Evolutionary conservation across 495 filamentous ascomycete species (phyloP).

Genomic region (Penicillium waksmanii): DNA sequence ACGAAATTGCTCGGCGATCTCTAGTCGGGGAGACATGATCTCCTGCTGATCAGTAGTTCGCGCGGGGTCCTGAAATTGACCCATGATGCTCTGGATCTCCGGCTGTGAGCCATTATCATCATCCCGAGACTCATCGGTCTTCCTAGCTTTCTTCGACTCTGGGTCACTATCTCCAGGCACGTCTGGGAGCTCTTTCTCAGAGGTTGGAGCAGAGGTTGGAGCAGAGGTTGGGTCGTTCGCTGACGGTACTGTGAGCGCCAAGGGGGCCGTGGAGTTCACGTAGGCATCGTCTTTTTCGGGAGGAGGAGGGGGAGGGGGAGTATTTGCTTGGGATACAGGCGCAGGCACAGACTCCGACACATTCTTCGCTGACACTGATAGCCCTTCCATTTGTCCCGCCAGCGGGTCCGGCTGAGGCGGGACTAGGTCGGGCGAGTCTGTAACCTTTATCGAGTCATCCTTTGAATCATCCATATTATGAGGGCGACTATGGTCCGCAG

Average conservation of each 20-base stretch:
- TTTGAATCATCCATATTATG: constrained; percentile 8
- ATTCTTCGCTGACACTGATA: constrained; percentile 38
- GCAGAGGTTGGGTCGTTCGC: constrained; percentile 49
- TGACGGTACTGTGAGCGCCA: constrained; percentile 58
- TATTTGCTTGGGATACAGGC: constrained; percentile 21
- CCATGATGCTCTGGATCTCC: constrained; percentile 97
- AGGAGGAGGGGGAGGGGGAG: constrained; percentile 43
- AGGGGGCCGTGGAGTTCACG: constrained; percentile 66
- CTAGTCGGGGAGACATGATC: constrained; percentile 80
- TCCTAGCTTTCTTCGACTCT: constrained; percentile 52
- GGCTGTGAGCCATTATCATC: constrained; percentile 67
- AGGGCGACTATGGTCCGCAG: constrained; percentile 7
- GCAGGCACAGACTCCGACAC: constrained; percentile 20
- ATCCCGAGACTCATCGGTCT: constrained; percentile 54
- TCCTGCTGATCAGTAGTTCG: constrained; percentile 70
- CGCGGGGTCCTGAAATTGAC: constrained; percentile 70
- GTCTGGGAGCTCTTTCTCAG: constrained; percentile 57
- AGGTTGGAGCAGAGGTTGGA: constrained; percentile 40
- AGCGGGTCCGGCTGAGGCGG: constrained; percentile 31
- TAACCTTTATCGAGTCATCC: constrained; percentile 10
- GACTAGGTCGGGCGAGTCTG: constrained; percentile 15
- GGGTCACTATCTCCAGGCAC: constrained; percentile 55
- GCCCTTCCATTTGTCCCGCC: constrained; percentile 36
- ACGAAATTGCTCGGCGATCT: constrained; percentile 71
- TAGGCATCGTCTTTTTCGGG: constrained; percentile 60